Percentiles rank a stretch among this genome's conserved stretches.
Evolutionary conservation across 768 basidiomycete species (phyloP).

Genomic region (Boletellus ananiceps): DNA sequence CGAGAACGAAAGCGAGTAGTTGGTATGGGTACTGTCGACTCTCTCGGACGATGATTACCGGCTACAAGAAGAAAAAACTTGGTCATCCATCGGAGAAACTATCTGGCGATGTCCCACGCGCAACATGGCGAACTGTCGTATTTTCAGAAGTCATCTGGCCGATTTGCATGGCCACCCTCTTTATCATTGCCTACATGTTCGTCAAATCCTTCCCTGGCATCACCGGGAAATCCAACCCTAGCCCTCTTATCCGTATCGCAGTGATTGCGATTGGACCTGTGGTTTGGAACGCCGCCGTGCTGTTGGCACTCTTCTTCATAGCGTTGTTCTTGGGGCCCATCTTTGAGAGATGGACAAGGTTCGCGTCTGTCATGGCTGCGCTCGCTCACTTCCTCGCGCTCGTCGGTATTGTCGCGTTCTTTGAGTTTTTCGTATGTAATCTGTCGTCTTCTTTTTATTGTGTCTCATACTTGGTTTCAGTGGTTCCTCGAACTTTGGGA

Average conservation of each 20-base stretch:
- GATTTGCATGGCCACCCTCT: constrained; percentile 67
- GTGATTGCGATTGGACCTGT: constrained; percentile 89
- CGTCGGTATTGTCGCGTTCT: constrained; percentile 82
- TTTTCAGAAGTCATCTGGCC: constrained; percentile 83
- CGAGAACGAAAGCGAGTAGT: constrained; percentile 91
- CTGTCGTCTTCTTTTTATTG: constrained; percentile 29
- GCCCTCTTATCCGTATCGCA: constrained; percentile 83
- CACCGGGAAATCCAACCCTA: constrained; percentile 63
- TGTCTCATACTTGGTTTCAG: constrained; percentile 34
- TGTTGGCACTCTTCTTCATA: constrained; percentile 81
- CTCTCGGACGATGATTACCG: constrained; percentile 95
- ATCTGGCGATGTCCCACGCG: constrained; percentile 90
- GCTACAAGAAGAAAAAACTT: constrained; percentile 98
- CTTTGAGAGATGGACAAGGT: constrained; percentile 78
- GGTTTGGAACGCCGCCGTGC: constrained; percentile 89
- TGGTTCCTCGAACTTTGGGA: constrained; percentile 98
- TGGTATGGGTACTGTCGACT: constrained; percentile 99
- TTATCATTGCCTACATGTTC: constrained; percentile 86
- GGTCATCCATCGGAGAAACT: constrained; percentile 98
- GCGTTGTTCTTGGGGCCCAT: constrained; percentile 92
- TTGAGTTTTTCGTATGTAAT: constrained; percentile 87
- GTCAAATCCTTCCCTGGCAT: constrained; percentile 82
- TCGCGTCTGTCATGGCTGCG: constrained; percentile 90
- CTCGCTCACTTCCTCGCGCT: constrained; percentile 81
- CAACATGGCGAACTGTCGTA: constrained; percentile 79